Conservation (phyloP, 352 stramenopile species). For the Globisporangium cylindrosporum region DNA sequence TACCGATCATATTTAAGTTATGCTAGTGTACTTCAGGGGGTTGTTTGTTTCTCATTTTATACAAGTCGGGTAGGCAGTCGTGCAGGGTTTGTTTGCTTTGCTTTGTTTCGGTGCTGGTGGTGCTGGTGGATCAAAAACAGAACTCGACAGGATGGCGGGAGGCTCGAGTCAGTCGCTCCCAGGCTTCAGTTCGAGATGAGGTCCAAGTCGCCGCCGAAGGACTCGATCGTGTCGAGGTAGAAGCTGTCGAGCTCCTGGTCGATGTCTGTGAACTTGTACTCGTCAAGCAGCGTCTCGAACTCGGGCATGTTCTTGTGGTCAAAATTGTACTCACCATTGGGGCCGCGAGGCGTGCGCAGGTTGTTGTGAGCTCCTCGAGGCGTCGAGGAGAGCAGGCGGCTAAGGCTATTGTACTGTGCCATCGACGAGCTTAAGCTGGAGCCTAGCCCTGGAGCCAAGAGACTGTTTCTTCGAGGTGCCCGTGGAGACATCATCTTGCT, state of each 20-base stretch:
- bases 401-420: constrained; percentile 17
- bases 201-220: constrained; percentile 55
- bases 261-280: constrained; percentile 82
- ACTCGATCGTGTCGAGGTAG: constrained; percentile 72
- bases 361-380: constrained; percentile 12
- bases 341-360: constrained; percentile 24
- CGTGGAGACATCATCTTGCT: constrained; percentile 30
- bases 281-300: constrained; percentile 70
- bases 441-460: constrained; percentile 12
- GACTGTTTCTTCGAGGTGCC: constrained; percentile 6
- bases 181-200: constrained; percentile 48
- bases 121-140: constrained; percentile 1
- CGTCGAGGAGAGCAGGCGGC: background rate
- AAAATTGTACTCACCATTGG: constrained; percentile 29
- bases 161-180: background rate
- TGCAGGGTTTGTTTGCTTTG: background rate
- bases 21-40: background rate
- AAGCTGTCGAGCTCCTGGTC: constrained; percentile 82
- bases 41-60: background rate
- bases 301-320: constrained; percentile 52
- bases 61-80: background rate
- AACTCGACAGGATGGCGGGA: background rate
- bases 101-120: background rate
- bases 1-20: constrained; percentile 7
- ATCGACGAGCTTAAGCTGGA: constrained; percentile 14